Percentiles rank a stretch among this genome's conserved stretches.
These are phyloP conservation scores for Garcia nutans DNA, from an alignment of 345 rosid genomes.

Conservation along the genomic window DNA sequence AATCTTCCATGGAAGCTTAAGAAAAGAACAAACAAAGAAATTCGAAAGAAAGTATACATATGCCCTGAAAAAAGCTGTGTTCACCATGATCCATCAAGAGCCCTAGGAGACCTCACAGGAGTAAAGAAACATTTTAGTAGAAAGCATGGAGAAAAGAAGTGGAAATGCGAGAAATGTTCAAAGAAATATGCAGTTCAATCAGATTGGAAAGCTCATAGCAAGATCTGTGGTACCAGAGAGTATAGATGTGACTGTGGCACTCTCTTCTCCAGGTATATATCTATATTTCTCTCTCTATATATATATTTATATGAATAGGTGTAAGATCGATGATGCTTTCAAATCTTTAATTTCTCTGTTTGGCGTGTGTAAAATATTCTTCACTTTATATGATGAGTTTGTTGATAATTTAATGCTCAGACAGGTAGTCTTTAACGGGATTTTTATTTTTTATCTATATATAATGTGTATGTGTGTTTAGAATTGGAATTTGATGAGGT, in stretches of 20 bases:
- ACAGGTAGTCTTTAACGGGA: slow-evolving; percentile 1
- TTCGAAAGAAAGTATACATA: slow-evolving; percentile 47
- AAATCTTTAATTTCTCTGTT: slow-evolving; percentile 1
- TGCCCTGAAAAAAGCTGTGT: slow-evolving; percentile 57
- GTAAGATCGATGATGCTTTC: neutral
- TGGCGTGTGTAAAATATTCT: neutral
- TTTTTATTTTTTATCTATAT: neutral
- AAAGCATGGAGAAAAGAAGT: slow-evolving; percentile 59
- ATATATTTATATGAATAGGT: neutral
- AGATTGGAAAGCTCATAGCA: slow-evolving; percentile 58
- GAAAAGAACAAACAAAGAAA: slow-evolving; percentile 44
- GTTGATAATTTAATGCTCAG: slow-evolving; percentile 22
- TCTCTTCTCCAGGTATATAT: slow-evolving; percentile 49
- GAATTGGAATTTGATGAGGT: slow-evolving; percentile 14
- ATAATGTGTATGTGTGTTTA: neutral
- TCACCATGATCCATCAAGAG: slow-evolving; percentile 50
- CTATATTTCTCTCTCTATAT: neutral
- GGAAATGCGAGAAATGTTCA: slow-evolving; percentile 61
- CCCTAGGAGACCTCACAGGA: slow-evolving; percentile 56
- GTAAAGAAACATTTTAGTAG: slow-evolving; percentile 55
- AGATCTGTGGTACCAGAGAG: slow-evolving; percentile 57
- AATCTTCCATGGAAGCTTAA: slow-evolving; percentile 58
- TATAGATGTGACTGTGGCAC: slow-evolving; percentile 58
- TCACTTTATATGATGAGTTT: slow-evolving; percentile 28
- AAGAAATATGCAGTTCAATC: slow-evolving; percentile 60